phyloP scores from a whole-genome alignment of 2,329 filamentous ascomycete species.

The Pseudogymnoascus sp. region DNA sequence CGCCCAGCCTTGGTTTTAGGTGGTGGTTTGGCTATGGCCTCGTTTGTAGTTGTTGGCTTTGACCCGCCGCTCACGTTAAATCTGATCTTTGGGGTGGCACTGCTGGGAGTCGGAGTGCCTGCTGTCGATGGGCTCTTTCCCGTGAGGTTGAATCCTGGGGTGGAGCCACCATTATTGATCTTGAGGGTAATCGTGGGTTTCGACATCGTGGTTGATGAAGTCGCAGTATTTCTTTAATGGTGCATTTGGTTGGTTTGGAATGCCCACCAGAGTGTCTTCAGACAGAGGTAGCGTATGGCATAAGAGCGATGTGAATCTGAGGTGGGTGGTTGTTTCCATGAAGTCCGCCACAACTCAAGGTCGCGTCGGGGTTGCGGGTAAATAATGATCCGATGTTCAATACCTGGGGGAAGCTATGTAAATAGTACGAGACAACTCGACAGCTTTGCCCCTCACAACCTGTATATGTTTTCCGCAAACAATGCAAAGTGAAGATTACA shows the following conservation, averaged over 20 bases:
- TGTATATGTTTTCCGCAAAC: not conserved
- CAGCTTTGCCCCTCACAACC: not conserved
- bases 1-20: constrained; percentile 54
- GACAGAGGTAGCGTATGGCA: not conserved
- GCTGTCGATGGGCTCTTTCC: constrained; percentile 16
- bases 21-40: constrained; percentile 18
- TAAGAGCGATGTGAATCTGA: constrained; percentile 2
- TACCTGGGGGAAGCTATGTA: not conserved
- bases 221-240: not conserved
- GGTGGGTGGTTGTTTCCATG: not conserved
- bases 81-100: constrained; percentile 29
- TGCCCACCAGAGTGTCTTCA: not conserved
- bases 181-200: constrained; percentile 26
- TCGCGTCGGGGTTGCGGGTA: not conserved
- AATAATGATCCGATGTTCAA: not conserved
- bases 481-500: constrained; percentile 6
- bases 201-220: constrained; percentile 20
- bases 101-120: constrained; percentile 27
- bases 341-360: not conserved
- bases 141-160: not conserved
- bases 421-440: not conserved
- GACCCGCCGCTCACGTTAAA: constrained; percentile 21
- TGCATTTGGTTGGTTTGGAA: not conserved
- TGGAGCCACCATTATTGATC: not conserved
- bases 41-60: constrained; percentile 21